A percentile compares a stretch with the other conserved stretches of the same genome.
These are phyloP conservation scores for Suillus hirtellus DNA, from an alignment of 768 basidiomycete species.

Conservation along the genomic window DNA sequence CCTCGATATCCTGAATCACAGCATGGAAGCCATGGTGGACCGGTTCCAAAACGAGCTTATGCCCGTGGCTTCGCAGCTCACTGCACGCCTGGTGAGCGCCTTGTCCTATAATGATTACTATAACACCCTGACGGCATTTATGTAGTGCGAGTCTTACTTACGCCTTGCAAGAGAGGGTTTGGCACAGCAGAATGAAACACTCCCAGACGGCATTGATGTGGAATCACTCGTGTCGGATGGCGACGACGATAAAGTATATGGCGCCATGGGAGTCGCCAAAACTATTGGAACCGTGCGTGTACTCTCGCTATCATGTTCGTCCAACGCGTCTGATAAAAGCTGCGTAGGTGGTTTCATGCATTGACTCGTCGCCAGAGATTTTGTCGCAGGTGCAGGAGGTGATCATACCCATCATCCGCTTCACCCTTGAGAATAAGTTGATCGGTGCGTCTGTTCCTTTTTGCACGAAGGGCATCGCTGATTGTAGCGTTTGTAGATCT, in stretches of 20 bases:
- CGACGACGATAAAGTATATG: conserved; percentile 57
- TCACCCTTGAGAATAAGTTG: conserved; percentile 75
- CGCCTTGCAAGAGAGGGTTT: conserved; percentile 74
- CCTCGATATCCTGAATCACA: conserved; percentile 1
- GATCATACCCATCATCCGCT: conserved; percentile 73
- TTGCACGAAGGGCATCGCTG: not conserved
- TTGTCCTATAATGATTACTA: no score
- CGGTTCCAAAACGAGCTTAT: not conserved
- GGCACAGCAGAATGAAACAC: conserved; percentile 49
- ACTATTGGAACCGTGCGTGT: conserved; percentile 63
- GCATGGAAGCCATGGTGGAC: conserved; percentile 1
- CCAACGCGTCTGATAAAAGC: conserved; percentile 1
- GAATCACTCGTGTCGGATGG: conserved; percentile 53
- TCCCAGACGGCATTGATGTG: conserved; percentile 50
- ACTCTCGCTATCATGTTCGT: not conserved
- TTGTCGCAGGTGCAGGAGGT: conserved; percentile 80
- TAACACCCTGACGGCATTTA: not conserved
- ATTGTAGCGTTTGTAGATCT: conserved; percentile 51
- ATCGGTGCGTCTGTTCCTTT: conserved; percentile 52
- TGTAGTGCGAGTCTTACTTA: conserved; percentile 57
- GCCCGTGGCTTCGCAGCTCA: conserved; percentile 1
- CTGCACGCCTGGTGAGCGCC: not conserved
- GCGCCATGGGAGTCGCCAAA: not conserved
- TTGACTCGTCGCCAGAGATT: conserved; percentile 74
- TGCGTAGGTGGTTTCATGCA: conserved; percentile 68